These are phyloP conservation scores for Coleophoma crateriformis DNA, from an alignment of 2,329 filamentous ascomycete species.

Conservation along the genomic window DNA sequence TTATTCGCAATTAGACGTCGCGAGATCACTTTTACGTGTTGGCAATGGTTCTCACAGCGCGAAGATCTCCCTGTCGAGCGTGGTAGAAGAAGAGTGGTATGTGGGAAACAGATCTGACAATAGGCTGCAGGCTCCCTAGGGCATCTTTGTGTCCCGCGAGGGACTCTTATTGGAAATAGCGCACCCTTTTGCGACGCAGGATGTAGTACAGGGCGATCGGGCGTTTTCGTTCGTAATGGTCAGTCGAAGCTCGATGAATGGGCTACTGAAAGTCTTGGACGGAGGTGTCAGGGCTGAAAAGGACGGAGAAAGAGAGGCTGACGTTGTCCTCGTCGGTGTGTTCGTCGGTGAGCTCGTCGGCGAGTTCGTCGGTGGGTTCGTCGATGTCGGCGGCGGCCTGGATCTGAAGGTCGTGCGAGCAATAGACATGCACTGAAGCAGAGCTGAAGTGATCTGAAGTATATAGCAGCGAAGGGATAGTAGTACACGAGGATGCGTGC, in stretches of 20 bases:
- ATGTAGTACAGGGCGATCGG: slow-evolving; percentile 9
- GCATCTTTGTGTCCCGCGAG: slow-evolving; percentile 18
- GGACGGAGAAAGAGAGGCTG: neutral
- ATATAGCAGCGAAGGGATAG: neutral
- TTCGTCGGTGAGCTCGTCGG: neutral
- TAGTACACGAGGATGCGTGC: neutral
- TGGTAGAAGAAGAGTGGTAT: slow-evolving; percentile 4
- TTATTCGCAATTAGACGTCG: slow-evolving; percentile 6
- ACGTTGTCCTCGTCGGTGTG: neutral
- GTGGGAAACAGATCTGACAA: slow-evolving; percentile 11
- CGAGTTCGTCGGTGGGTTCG: neutral
- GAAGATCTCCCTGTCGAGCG: too few species aligned
- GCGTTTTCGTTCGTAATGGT: neutral
- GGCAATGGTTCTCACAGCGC: too few species aligned
- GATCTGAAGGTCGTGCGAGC: neutral
- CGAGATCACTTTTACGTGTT: neutral
- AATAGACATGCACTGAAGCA: neutral
- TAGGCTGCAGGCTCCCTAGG: slow-evolving; percentile 20
- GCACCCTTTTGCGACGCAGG: slow-evolving; percentile 18
- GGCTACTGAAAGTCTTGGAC: neutral
- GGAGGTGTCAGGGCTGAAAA: slow-evolving; percentile 5
- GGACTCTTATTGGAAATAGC: slow-evolving; percentile 9
- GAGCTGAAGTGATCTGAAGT: neutral
- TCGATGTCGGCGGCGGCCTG: neutral
- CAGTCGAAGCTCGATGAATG: neutral